Evolutionary conservation across 805 yeast species (phyloP).

Genomic region (Yarrowia divulgata): DNA sequence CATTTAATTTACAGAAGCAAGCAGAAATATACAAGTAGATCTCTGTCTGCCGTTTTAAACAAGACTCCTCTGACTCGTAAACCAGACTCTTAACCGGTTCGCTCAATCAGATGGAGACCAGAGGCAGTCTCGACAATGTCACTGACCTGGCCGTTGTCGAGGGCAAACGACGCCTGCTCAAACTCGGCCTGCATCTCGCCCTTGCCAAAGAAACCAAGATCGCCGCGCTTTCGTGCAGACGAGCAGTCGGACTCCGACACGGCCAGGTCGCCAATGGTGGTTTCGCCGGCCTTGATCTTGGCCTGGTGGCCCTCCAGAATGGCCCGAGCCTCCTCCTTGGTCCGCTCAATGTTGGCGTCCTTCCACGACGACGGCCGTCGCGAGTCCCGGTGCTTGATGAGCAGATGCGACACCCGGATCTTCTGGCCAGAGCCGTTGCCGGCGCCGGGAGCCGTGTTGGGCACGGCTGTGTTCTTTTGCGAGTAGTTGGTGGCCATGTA

Average conservation of each 20-base stretch:
- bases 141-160: constrained; percentile 84
- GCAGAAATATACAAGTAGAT: not conserved
- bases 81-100: constrained; percentile 64
- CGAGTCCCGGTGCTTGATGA: constrained; percentile 81
- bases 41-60: not conserved
- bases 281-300: constrained; percentile 67
- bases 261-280: constrained; percentile 75
- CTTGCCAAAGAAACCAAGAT: constrained; percentile 83
- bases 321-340: constrained; percentile 80
- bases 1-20: constrained; percentile 19
- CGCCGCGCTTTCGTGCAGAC: constrained; percentile 87
- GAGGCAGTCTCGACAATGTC: constrained; percentile 86
- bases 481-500: constrained; percentile 58
- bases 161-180: constrained; percentile 82
- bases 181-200: constrained; percentile 97
- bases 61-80: too few relatives aligned
- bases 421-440: constrained; percentile 55
- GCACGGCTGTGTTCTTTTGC: constrained; percentile 44
- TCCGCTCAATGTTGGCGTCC: constrained; percentile 71
- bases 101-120: constrained; percentile 86
- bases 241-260: constrained; percentile 86
- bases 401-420: constrained; percentile 80
- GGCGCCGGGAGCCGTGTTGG: constrained; percentile 40
- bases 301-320: constrained; percentile 65
- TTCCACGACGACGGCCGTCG: constrained; percentile 95